Evolutionary conservation across 192 early-diverging fungal species (phyloP).

Genomic region (Anaeromyces robustus): DNA sequence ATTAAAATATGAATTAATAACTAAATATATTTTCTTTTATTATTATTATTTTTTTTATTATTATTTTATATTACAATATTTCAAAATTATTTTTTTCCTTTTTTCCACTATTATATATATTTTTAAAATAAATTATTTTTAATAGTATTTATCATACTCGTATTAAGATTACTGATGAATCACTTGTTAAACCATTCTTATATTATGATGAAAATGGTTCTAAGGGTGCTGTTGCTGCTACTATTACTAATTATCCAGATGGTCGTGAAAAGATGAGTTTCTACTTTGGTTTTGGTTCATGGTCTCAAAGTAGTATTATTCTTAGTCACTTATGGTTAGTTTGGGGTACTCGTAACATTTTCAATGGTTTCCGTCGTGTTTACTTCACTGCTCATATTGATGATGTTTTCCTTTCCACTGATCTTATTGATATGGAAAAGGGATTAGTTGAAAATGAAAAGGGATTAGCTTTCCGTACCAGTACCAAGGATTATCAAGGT

Average conservation of each 20-base stretch:
- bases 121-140: no score
- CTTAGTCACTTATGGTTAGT: conserved; percentile 20
- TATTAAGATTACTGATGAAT: no score
- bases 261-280: conserved; percentile 25
- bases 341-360: conserved; percentile 24
- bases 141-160: no score
- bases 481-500: conserved; percentile 11
- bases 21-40: no score
- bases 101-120: no score
- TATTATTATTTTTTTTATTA: no score
- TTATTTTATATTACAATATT: no score
- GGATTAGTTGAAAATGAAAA: conserved; percentile 8
- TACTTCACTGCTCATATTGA: conserved; percentile 20
- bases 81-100: no score
- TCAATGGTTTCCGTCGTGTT: conserved; percentile 22
- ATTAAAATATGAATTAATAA: no score
- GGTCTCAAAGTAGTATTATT: conserved; percentile 14
- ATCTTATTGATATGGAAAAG: no score
- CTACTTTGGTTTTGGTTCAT: conserved; percentile 22
- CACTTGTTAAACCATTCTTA: no score
- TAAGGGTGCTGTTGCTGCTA: conserved; percentile 10
- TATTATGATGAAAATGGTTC: neutral
- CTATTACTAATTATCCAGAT: conserved; percentile 9
- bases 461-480: conserved; percentile 10
- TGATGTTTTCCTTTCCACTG: conserved; percentile 13